Evolutionary conservation across 1,284 basidiomycete species (phyloP), one percentile per base, ranked within the genome.

Genomic region (Heterobasidion occidentale): DNA sequence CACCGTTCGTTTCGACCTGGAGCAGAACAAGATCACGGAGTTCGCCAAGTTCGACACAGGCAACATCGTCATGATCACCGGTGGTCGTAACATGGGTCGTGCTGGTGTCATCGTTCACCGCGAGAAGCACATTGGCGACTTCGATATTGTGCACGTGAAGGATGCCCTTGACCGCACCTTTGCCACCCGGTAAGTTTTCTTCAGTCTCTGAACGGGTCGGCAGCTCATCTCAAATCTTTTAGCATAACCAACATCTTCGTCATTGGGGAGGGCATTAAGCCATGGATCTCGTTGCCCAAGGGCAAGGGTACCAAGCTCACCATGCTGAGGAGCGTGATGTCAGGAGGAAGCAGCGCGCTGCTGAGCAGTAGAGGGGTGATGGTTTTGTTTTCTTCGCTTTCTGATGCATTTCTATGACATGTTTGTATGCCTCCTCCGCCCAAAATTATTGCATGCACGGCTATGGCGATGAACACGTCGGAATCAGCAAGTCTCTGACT

Each of bases 11-110:
- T 98, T 92, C 73, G 96, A 98, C 78, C 79, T 99, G 62, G 88
- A 92, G 71, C 88, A 94, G 75, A 84, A 86, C 78, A 98, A 98
- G 81, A 94, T 99, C 71, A 83, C 81, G 65, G 95, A 96, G 70
- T 92, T 86, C 72, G 86, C 97, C 74, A 90, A 93, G 75, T 99
- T 99, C 71, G 97, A 99, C 74, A 93, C 92, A 59, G 96, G 96
- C 65, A 97, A 97, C 80, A 87, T 97, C 64, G 94, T 93, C 73
- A 94, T 97, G 84, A 86, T 97, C 78, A 99, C 97, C 63, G 96
- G 96, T 73, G 96, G 96, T 67, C 94, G 96, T 75, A 99, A 98
- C 90, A 97, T 97, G 93, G 96, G 97, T 69, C 89, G 97, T 79
- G 89, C 87, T 61, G 97, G 96, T 81, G 84, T 94, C 62, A 97